phyloP scores from a whole-genome alignment of 306 rosid genomes.

The Mimosa pudica region DNA sequence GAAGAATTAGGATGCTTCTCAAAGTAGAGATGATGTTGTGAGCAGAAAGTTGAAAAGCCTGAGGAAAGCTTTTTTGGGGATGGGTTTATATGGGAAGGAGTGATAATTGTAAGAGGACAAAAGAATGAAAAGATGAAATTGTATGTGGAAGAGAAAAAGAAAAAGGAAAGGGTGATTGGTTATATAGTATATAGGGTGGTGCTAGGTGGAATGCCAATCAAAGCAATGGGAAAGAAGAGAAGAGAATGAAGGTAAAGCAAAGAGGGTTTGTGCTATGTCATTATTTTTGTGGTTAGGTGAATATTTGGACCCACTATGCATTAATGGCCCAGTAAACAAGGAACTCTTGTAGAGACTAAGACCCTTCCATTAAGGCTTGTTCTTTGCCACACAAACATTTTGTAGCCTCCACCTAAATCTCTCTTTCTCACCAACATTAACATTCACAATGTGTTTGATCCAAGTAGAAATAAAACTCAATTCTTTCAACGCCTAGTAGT shows the following conservation, averaged over 20 bases:
- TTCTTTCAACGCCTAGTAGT: no score
- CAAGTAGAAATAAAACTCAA: no score
- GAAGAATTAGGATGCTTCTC: conserved; percentile 57
- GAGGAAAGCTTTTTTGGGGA: conserved; percentile 52
- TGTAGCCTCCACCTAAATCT: conserved; percentile 38
- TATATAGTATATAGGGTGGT: neutral
- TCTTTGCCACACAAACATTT: conserved; percentile 46
- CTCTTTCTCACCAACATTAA: neutral
- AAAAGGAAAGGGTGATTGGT: conserved; percentile 18
- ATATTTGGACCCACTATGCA: conserved; percentile 54
- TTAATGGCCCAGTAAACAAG: conserved; percentile 61
- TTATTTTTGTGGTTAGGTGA: conserved; percentile 55
- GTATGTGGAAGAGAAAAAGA: conserved; percentile 12
- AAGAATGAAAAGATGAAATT: neutral
- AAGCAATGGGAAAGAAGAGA: conserved; percentile 17
- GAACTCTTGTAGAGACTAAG: conserved; percentile 51
- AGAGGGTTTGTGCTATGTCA: conserved; percentile 39
- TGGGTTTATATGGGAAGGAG: conserved; percentile 57
- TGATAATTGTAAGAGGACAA: conserved; percentile 35
- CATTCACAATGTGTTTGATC: no score
- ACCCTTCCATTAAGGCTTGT: conserved; percentile 61
- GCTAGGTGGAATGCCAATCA: conserved; percentile 31
- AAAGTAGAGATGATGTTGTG: conserved; percentile 49
- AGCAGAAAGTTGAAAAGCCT: conserved; percentile 70
- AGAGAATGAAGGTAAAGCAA: conserved; percentile 19